These are phyloP conservation scores for Phytophthora fragariaefolia DNA, from an alignment of 352 stramenopile genomes.

Conservation along the genomic window DNA sequence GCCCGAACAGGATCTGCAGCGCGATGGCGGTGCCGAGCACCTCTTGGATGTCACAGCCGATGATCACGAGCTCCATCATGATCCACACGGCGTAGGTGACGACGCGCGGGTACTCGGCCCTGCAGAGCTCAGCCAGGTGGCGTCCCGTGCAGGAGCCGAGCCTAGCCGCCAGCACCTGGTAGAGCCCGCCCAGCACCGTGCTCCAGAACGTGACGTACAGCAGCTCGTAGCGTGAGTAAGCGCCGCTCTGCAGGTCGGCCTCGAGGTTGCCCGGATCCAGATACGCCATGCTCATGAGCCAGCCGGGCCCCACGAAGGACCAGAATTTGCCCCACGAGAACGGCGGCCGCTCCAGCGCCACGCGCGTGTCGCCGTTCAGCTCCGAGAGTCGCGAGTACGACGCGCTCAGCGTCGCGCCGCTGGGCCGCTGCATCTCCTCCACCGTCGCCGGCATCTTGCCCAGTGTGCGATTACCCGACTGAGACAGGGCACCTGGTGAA, in stretches of 20 bases:
- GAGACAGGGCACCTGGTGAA: slow-evolving; percentile 18
- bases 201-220: slow-evolving; percentile 90
- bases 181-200: slow-evolving; percentile 79
- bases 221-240: slow-evolving; percentile 82
- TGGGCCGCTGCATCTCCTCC: slow-evolving; percentile 24
- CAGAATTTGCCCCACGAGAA: slow-evolving; percentile 73
- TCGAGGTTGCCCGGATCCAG: slow-evolving; percentile 94
- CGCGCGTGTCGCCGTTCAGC: slow-evolving; percentile 10
- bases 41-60: slow-evolving; percentile 89
- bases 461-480: slow-evolving; percentile 14
- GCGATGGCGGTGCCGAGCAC: slow-evolving; percentile 81
- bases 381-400: slow-evolving; percentile 34
- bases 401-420: slow-evolving; percentile 19
- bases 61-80: slow-evolving; percentile 90
- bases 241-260: slow-evolving; percentile 91
- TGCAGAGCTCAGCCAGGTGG: slow-evolving; percentile 80
- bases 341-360: slow-evolving; percentile 18
- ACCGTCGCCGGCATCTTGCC: slow-evolving; percentile 15
- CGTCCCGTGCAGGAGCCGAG: slow-evolving; percentile 88
- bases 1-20: slow-evolving; percentile 74
- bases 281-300: slow-evolving; percentile 63
- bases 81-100: slow-evolving; percentile 74
- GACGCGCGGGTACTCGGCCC: slow-evolving; percentile 62
- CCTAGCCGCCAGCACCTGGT: slow-evolving; percentile 89
- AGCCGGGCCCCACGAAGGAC: slow-evolving; percentile 55